Evolutionary conservation across 192 early-diverging fungal species (phyloP).

Genomic region (Haplosporangium gracile): DNA sequence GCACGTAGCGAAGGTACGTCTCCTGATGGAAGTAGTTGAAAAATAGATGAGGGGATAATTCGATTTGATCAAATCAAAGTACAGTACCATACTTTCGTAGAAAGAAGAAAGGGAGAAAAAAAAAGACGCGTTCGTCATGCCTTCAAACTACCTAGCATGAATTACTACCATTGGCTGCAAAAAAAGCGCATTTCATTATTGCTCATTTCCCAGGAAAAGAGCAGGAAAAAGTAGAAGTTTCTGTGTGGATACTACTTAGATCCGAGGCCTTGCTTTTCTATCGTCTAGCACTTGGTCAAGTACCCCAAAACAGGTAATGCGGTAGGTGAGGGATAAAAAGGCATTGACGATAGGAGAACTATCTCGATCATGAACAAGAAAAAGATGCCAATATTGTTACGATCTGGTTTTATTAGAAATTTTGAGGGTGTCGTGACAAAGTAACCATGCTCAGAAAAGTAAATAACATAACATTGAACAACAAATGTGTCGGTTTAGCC

Average conservation of each 20-base stretch:
- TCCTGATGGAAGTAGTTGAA: not conserved
- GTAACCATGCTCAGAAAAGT: too few relatives aligned
- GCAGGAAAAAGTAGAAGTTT: not conserved
- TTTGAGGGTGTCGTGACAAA: too few relatives aligned
- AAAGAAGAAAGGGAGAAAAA: not conserved
- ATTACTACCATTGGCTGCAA: not conserved
- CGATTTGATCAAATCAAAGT: not conserved
- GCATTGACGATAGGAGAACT: not conserved
- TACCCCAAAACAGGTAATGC: not conserved
- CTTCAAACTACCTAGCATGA: not conserved
- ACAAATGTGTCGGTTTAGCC: too few relatives aligned
- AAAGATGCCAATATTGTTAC: not conserved
- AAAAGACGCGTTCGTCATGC: constrained; percentile 8
- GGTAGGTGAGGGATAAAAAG: not conserved
- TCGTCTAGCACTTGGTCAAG: not conserved
- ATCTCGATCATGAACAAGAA: not conserved
- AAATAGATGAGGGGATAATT: not conserved
- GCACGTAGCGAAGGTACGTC: too few relatives aligned
- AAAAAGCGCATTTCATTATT: not conserved
- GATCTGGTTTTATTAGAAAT: too few relatives aligned
- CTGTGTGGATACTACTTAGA: not conserved
- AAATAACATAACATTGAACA: too few relatives aligned
- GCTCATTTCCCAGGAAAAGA: not conserved
- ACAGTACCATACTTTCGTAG: not conserved
- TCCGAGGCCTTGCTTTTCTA: not conserved